A percentile compares a stretch with the other conserved stretches of the same genome.
These are phyloP conservation scores for Phytophthora tentaculata DNA, from an alignment of 352 stramenopile genomes.

Conservation along the genomic window DNA sequence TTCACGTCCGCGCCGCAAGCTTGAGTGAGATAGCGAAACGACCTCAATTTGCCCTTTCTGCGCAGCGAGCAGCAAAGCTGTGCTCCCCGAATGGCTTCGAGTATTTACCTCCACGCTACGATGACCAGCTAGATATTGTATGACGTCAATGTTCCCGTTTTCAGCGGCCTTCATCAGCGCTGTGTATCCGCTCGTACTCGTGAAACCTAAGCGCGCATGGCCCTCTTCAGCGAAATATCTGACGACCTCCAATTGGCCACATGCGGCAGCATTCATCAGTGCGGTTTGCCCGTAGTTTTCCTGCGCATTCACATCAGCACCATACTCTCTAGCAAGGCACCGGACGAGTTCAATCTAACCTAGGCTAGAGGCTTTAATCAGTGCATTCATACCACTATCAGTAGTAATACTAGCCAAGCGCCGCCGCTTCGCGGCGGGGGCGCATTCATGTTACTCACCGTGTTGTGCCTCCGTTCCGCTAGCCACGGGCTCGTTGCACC, in stretches of 20 bases:
- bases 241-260: no score
- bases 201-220: no score
- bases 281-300: background rate
- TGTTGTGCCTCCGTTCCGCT: no score
- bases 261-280: no score
- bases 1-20: background rate
- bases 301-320: background rate
- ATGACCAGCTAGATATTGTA: no score
- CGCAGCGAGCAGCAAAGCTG: constrained; percentile 1
- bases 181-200: no score
- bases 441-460: no score
- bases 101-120: background rate
- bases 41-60: background rate
- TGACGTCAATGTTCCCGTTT: background rate
- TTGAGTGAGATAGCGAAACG: background rate
- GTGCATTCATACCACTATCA: background rate
- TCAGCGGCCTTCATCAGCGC: constrained; percentile 1
- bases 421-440: no score
- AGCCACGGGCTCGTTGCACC: no score
- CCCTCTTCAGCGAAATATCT: no score
- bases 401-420: no score
- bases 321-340: background rate
- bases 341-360: background rate
- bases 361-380: background rate
- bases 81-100: background rate